Evolutionary conservation across 2,329 filamentous ascomycete genomes (phyloP).

Genomic region (Botryotinia narcissicola): DNA sequence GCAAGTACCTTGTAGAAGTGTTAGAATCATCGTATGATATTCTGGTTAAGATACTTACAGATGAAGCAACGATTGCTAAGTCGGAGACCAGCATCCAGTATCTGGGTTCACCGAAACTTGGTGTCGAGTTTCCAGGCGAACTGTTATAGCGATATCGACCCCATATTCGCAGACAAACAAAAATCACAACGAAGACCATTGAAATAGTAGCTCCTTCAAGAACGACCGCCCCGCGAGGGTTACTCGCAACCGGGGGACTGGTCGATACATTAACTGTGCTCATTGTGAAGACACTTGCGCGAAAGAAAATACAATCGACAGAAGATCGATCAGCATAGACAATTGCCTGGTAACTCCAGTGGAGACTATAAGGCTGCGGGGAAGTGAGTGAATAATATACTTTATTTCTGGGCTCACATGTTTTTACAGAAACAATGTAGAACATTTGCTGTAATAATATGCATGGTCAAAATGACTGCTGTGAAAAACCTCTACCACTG

Average conservation of each 20-base stretch:
- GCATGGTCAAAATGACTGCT: neutral
- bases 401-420: neutral
- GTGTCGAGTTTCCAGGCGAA: neutral
- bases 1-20: slow-evolving; percentile 1
- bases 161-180: slow-evolving; percentile 23
- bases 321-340: neutral
- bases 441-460: neutral
- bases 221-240: slow-evolving; percentile 18
- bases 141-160: slow-evolving; percentile 21
- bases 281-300: slow-evolving; percentile 3
- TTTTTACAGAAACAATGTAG: neutral
- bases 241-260: slow-evolving; percentile 12
- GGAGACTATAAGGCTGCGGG: neutral
- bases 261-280: slow-evolving; percentile 13
- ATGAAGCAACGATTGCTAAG: slow-evolving; percentile 20
- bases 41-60: slow-evolving; percentile 12
- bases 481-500: neutral
- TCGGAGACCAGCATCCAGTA: slow-evolving; percentile 23
- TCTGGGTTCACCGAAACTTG: slow-evolving; percentile 17
- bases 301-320: neutral
- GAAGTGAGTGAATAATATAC: slow-evolving; percentile 2
- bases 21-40: neutral
- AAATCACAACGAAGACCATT: slow-evolving; percentile 18
- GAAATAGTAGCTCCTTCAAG: slow-evolving; percentile 7
- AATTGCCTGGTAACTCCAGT: neutral